Evolutionary conservation across 2,329 filamentous ascomycete genomes (phyloP).

Genomic region (Pyrenophora graminea): DNA sequence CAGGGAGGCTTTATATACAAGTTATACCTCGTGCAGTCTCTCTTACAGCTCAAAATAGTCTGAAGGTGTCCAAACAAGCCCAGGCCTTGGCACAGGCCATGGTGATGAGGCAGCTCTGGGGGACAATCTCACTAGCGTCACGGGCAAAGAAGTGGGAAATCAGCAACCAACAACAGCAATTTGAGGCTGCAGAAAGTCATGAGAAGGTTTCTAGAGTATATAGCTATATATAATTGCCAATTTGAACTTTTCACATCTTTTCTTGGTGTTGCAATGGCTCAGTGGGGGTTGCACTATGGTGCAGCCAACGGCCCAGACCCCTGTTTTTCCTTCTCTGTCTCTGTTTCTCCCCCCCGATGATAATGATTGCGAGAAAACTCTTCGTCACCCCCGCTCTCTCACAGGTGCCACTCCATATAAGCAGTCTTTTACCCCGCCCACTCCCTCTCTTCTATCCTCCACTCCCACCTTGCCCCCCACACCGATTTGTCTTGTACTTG

Average conservation of each 20-base stretch:
- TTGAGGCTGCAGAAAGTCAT: neutral
- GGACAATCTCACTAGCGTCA: conserved; percentile 10
- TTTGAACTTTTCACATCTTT: neutral
- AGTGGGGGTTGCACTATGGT: conserved; percentile 6
- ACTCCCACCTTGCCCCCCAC: neutral
- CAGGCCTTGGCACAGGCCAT: conserved; percentile 2
- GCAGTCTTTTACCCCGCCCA: neutral
- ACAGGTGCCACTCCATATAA: neutral
- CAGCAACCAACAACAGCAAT: neutral
- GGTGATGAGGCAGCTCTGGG: neutral
- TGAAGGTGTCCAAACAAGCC: neutral
- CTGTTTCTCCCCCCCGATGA: neutral
- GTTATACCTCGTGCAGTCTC: neutral
- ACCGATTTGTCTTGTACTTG: neutral
- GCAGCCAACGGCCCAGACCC: neutral
- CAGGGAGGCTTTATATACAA: too few species aligned
- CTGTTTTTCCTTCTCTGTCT: neutral
- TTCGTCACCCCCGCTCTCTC: conserved; percentile 1
- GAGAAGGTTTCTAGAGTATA: neutral
- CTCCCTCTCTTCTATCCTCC: neutral
- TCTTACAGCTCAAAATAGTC: neutral
- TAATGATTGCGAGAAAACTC: neutral
- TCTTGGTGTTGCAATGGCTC: conserved; percentile 14
- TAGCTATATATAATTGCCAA: conserved; percentile 1
- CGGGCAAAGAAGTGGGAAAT: conserved; percentile 1